A percentile compares a stretch with the other conserved stretches of the same genome.
Conservation (phyloP, 2,329 filamentous ascomycete genomes). For the Lithohypha guttulata region DNA sequence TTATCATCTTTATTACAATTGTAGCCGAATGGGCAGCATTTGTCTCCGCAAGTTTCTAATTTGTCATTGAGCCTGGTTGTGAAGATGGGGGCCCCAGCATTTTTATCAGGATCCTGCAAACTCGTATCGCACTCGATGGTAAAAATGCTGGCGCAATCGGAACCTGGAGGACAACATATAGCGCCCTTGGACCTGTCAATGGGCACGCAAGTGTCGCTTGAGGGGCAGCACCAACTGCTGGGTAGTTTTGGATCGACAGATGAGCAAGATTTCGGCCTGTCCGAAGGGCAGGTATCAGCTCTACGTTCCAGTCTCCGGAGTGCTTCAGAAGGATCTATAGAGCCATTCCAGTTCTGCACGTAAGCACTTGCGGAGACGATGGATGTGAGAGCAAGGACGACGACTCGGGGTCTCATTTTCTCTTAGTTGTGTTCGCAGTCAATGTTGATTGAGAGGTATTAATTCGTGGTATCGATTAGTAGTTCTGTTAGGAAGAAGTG, state of each 20-base stretch:
- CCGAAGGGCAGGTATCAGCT: constrained; percentile 8
- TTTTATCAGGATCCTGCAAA: constrained; percentile 30
- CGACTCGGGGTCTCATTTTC: constrained; percentile 2
- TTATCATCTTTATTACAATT: constrained; percentile 24
- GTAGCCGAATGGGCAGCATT: constrained; percentile 40
- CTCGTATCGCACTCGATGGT: constrained; percentile 35
- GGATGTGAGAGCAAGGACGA: constrained; percentile 2
- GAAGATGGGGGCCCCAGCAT: constrained; percentile 32
- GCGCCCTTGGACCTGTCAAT: constrained; percentile 33
- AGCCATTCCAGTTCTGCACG: constrained; percentile 3
- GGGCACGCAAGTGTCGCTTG: constrained; percentile 31
- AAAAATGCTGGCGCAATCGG: constrained; percentile 31
- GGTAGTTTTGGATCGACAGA: constrained; percentile 31
- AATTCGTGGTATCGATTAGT: too few relatives aligned
- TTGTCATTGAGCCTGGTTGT: constrained; percentile 32
- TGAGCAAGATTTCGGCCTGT: constrained; percentile 17
- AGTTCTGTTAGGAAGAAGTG: neutral
- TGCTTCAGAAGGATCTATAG: constrained; percentile 1
- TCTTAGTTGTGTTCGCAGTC: neutral
- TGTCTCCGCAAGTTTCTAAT: constrained; percentile 31
- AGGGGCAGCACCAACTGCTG: constrained; percentile 34
- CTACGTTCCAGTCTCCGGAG: constrained; percentile 6
- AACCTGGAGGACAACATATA: constrained; percentile 37
- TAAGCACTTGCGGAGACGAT: constrained; percentile 3
- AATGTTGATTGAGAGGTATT: too few relatives aligned